Base-by-base conservation (phyloP, 305 asterid species). In the Fraxinus velutina region DNA sequence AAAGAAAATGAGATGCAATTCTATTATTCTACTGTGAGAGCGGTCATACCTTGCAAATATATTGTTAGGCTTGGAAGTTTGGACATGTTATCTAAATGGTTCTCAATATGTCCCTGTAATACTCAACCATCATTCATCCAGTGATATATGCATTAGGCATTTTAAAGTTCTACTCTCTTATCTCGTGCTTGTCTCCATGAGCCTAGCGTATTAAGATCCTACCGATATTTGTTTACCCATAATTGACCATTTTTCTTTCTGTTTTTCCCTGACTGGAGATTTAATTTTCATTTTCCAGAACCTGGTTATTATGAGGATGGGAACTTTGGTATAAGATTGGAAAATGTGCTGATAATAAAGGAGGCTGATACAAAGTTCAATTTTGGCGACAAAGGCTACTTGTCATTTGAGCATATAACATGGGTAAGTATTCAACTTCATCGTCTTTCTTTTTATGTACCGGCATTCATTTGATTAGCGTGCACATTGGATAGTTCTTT, bases 231-330 rank as follows among this genome's bases (percentile, higher is more conserved):
- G 36, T 68, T 22, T 44, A 6, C 15, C 12, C 73, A 32, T 36
- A 10, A 60, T 37, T 50, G 50, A 12, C 71, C 33, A 42, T 30
- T 76, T 82, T 72, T 81, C 64, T 34, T 80, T 37, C 39, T 37
- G 6, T 73, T 73, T 22, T 66, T 66, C 21, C 74, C 17, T 47
- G 34, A 60, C 79, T 79, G 33, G 73, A 76, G 79, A 73, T 77
- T 71, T 79, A 73, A 83, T 77, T 39, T 85, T 80, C 74, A 3
- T 78, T 79, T 85, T 85, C 60, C 90, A 96, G 99, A 96, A 89
- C 99, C 99, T 73, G 99, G 99, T 75, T 96, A 94, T 80, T 96
- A 96, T 0, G 99, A 96, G 90, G 98, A 96, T 79, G 99, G 99
- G 36, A 92, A 90, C 36, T 96, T 96, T 80, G 99, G 99, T 78